A percentile compares a stretch with the other conserved stretches of the same genome.
Evolutionary conservation across 2,329 filamentous ascomycete genomes (phyloP).

Genomic region (Aspergillus latus): DNA sequence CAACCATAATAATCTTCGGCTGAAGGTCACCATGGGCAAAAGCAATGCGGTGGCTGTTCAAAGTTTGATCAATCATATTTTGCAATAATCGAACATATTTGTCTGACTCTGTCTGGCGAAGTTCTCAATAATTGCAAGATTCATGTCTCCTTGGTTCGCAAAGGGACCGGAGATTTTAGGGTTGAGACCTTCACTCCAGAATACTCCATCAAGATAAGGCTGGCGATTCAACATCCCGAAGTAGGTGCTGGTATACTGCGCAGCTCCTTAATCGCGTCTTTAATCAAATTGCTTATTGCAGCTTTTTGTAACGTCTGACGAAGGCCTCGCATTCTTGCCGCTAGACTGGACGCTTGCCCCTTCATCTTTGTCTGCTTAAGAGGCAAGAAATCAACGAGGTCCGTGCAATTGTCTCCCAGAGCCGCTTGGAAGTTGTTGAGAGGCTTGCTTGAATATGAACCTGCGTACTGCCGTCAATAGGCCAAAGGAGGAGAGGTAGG

Average conservation of each 20-base stretch:
- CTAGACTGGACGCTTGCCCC: too few relatives aligned
- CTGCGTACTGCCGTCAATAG: too few relatives aligned
- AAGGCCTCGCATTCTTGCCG: background rate
- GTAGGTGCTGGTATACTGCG: slow-evolving; percentile 19
- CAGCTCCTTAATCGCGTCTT: slow-evolving; percentile 13
- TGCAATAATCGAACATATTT: slow-evolving; percentile 18
- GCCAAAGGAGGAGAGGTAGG: too few relatives aligned
- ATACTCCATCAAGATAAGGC: slow-evolving; percentile 21
- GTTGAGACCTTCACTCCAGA: slow-evolving; percentile 16
- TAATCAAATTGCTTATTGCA: slow-evolving; percentile 11
- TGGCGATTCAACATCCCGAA: slow-evolving; percentile 17
- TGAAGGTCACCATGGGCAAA: slow-evolving; percentile 23
- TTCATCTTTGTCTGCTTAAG: too few relatives aligned
- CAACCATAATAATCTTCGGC: slow-evolving; percentile 20
- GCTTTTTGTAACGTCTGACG: slow-evolving; percentile 13
- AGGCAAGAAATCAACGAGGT: too few relatives aligned
- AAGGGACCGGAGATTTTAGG: slow-evolving; percentile 19
- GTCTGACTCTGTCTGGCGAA: slow-evolving; percentile 9
- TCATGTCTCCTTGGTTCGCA: slow-evolving; percentile 4
- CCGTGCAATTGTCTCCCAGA: too few relatives aligned
- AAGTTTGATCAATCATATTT: slow-evolving; percentile 20
- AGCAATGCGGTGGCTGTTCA: slow-evolving; percentile 18
- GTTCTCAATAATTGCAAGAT: slow-evolving; percentile 15
- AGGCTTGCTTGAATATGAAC: too few relatives aligned
- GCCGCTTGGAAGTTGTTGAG: too few relatives aligned